Evolutionary conservation across 1,139 yeast genomes (phyloP).

Genomic region (Taiozyma sp.): DNA sequence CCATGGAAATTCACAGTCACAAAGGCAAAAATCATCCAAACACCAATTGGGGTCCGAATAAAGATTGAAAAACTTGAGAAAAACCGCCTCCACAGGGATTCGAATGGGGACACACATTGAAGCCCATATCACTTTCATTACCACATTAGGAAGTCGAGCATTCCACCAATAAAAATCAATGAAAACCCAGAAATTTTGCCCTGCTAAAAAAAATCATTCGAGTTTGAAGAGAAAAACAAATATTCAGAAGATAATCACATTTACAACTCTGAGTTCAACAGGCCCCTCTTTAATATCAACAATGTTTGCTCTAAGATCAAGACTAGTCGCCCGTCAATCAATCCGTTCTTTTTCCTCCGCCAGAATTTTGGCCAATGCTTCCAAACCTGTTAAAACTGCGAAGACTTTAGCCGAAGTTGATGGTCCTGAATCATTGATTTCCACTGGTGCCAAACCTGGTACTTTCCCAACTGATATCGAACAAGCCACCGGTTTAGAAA

Average conservation of each 20-base stretch:
- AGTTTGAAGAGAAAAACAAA: slow-evolving; percentile 1
- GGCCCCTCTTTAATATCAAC: neutral
- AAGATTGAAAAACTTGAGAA: neutral
- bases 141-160: slow-evolving; percentile 15
- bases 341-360: slow-evolving; percentile 39
- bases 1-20: slow-evolving; percentile 3
- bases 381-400: slow-evolving; percentile 54
- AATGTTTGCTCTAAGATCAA: slow-evolving; percentile 26
- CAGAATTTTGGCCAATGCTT: slow-evolving; percentile 29
- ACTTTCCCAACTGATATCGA: slow-evolving; percentile 90
- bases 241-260: neutral
- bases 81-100: slow-evolving; percentile 1
- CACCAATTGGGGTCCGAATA: neutral
- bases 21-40: slow-evolving; percentile 1
- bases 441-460: slow-evolving; percentile 84
- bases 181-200: slow-evolving; percentile 4
- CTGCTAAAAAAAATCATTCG: slow-evolving; percentile 11
- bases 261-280: neutral
- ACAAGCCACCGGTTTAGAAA: slow-evolving; percentile 97
- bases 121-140: neutral
- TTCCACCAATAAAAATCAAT: slow-evolving; percentile 19
- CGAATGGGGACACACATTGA: slow-evolving; percentile 5
- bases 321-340: slow-evolving; percentile 22
- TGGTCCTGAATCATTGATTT: slow-evolving; percentile 77
- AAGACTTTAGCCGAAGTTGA: slow-evolving; percentile 68